Conservation (phyloP, 345 rosid species). For the Hevea brasiliensis region DNA sequence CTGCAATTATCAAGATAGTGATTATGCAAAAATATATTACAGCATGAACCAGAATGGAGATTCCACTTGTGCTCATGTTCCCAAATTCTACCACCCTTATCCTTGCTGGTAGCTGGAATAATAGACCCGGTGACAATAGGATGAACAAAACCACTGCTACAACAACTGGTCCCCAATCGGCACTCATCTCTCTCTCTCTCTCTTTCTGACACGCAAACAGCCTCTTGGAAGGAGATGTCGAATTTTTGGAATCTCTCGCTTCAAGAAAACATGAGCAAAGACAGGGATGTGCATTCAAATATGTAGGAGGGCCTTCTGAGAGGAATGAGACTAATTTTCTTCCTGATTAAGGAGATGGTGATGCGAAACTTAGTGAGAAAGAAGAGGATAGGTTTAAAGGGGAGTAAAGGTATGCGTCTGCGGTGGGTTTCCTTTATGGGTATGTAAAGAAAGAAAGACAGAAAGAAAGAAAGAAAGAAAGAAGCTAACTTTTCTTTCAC, state of each 20-base stretch:
- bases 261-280: conserved; percentile 1
- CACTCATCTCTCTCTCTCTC: conserved; percentile 38
- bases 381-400: conserved; percentile 28
- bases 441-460: conserved; percentile 25
- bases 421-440: conserved; percentile 53
- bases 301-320: conserved; percentile 19
- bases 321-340: conserved; percentile 37
- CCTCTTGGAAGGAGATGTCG: not conserved
- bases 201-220: not conserved
- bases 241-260: not conserved
- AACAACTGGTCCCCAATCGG: conserved; percentile 88
- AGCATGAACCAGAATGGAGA: conserved; percentile 85
- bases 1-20: conserved; percentile 76
- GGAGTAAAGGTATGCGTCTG: conserved; percentile 47
- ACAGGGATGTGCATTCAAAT: conserved; percentile 14
- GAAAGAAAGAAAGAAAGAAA: conserved; percentile 19
- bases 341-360: conserved; percentile 47
- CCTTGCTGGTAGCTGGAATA: conserved; percentile 84
- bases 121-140: conserved; percentile 79
- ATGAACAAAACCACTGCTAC: conserved; percentile 73
- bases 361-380: conserved; percentile 53
- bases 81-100: conserved; percentile 80
- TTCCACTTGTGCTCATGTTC: conserved; percentile 91
- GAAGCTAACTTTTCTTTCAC: conserved; percentile 14
- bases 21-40: conserved; percentile 70